Percentiles rank a stretch among this genome's conserved stretches.
These are phyloP conservation scores for Mucor velutinosus DNA, from an alignment of 371 early-diverging fungal genomes.

Conservation along the genomic window DNA sequence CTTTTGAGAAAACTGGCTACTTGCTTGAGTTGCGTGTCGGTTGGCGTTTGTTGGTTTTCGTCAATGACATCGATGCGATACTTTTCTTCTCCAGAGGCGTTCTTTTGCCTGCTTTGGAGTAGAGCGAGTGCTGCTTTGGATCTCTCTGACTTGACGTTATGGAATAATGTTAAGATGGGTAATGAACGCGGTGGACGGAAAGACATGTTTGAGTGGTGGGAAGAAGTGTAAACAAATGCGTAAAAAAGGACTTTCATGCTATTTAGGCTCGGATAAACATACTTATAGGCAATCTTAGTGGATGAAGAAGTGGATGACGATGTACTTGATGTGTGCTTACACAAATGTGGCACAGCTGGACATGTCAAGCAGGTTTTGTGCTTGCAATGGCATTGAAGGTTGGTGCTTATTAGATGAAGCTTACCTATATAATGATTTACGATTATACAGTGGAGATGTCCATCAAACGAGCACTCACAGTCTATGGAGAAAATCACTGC, in stretches of 20 bases:
- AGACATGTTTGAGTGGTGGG: constrained; percentile 34
- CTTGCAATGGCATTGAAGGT: background rate
- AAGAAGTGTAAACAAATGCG: background rate
- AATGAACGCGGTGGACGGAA: constrained; percentile 48
- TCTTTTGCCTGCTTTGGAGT: constrained; percentile 30
- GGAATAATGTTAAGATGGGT: constrained; percentile 41
- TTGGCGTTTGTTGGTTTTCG: constrained; percentile 23
- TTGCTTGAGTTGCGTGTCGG: constrained; percentile 27
- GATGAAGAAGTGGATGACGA: background rate
- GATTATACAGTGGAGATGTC: no score
- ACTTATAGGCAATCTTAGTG: background rate
- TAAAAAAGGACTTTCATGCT: background rate
- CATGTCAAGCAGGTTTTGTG: background rate
- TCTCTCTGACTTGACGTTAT: constrained; percentile 29
- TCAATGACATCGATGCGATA: constrained; percentile 32
- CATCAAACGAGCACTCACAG: no score
- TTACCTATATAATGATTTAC: no score
- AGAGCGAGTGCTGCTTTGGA: constrained; percentile 30
- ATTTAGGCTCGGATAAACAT: background rate
- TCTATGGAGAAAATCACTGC: background rate
- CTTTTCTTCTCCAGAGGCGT: constrained; percentile 23
- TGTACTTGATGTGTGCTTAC: no score
- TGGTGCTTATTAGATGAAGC: no score
- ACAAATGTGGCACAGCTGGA: no score
- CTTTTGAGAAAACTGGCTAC: constrained; percentile 21